Evolutionary conservation across 495 filamentous ascomycete species (phyloP).

Genomic region (Chaetomidium leptoderma): DNA sequence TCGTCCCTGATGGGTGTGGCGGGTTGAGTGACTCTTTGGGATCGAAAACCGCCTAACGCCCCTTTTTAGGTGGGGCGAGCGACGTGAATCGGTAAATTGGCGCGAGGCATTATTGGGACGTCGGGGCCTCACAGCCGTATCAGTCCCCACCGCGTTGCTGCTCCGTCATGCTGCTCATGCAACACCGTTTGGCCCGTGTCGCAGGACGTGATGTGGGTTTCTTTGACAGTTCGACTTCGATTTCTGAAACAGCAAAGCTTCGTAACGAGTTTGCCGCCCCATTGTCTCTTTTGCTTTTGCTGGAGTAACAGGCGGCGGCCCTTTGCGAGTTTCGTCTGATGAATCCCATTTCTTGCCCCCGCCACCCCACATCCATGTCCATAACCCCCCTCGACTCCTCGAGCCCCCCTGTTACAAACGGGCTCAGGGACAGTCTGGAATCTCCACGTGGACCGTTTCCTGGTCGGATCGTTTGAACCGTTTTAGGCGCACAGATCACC

Average conservation of each 20-base stretch:
- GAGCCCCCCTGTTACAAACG: no score
- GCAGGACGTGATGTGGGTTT: slow-evolving; percentile 18
- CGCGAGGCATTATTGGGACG: slow-evolving; percentile 20
- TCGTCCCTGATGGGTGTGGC: no score
- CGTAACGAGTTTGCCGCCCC: slow-evolving; percentile 1
- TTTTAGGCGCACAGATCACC: not conserved
- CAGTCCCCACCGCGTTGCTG: not conserved
- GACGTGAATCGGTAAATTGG: slow-evolving; percentile 14
- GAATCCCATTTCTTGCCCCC: not conserved
- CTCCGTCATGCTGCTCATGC: slow-evolving; percentile 12
- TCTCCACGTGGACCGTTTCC: no score
- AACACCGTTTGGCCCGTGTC: slow-evolving; percentile 11
- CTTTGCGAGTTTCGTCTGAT: not conserved
- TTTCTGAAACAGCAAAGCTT: slow-evolving; percentile 25
- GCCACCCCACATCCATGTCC: not conserved
- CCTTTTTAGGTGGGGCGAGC: slow-evolving; percentile 13
- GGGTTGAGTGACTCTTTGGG: slow-evolving; percentile 1
- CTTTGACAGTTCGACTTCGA: slow-evolving; percentile 1
- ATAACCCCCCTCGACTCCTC: not conserved
- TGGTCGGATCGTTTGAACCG: not conserved
- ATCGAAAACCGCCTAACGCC: slow-evolving; percentile 11
- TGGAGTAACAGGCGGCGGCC: not conserved
- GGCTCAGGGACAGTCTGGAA: no score
- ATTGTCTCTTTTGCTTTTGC: not conserved
- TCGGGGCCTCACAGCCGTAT: not conserved